Evolutionary conservation across 2,329 filamentous ascomycete species (phyloP).

Genomic region (Penicillium sp.): DNA sequence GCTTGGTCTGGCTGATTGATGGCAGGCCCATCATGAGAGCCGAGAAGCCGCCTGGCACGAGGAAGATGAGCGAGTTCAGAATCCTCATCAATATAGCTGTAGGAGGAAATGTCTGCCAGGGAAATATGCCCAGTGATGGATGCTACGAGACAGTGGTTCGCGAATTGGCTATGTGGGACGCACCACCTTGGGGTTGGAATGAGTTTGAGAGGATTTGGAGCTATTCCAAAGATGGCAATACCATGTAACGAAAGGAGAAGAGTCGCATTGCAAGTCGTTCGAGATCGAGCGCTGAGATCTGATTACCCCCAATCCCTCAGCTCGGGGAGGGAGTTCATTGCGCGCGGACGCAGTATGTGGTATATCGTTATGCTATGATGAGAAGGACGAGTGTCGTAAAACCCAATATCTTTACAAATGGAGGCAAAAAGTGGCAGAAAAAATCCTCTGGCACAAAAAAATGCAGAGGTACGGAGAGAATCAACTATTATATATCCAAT

Average conservation of each 20-base stretch:
- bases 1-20: conserved; percentile 24
- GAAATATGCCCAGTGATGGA: conserved; percentile 22
- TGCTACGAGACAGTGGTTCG: conserved; percentile 22
- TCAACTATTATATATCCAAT: not conserved
- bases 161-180: conserved; percentile 24
- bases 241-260: conserved; percentile 16
- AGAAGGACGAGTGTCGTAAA: no score
- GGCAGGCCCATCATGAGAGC: conserved; percentile 22
- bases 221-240: conserved; percentile 20
- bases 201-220: conserved; percentile 19
- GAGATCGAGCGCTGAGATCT: no score
- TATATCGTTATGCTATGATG: no score
- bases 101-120: conserved; percentile 24
- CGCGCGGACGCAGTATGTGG: no score
- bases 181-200: conserved; percentile 20
- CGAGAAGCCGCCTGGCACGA: conserved; percentile 23
- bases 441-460: not conserved
- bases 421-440: no score
- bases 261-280: conserved; percentile 1
- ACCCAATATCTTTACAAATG: no score
- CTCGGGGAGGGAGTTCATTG: no score
- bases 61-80: conserved; percentile 25
- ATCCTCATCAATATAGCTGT: conserved; percentile 25
- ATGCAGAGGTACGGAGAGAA: not conserved
- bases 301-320: no score